A percentile compares a stretch with the other conserved stretches of the same genome.
phyloP scores from a whole-genome alignment of 176 grass and related monocot genomes.

The sorghum (Sorghum bicolor) region DNA sequence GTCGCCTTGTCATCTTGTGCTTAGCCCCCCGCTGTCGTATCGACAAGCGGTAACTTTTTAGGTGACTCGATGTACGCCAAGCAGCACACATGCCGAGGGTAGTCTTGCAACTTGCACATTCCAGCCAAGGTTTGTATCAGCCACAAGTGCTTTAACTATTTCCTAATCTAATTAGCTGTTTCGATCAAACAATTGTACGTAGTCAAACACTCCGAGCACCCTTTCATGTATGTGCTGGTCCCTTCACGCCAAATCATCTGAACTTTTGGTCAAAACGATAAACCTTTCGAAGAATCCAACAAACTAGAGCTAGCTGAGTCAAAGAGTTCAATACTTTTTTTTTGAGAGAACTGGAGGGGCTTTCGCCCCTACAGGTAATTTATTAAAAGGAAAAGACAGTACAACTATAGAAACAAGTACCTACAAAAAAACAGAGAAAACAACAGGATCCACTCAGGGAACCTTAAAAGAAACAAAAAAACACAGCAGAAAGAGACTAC shows the following conservation, averaged over 20 bases:
- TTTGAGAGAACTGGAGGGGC: too few relatives aligned
- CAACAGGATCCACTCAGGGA: too few relatives aligned
- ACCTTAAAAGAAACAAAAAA: too few relatives aligned
- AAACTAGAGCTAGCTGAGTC: background rate
- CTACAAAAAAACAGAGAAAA: too few relatives aligned
- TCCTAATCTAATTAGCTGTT: background rate
- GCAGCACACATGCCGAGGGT: background rate
- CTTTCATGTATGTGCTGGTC: background rate
- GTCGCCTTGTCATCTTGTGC: background rate
- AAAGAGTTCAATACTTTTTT: slow-evolving; percentile 8
- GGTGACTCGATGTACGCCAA: background rate
- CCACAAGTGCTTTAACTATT: background rate
- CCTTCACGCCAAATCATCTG: slow-evolving; percentile 19
- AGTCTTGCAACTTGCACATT: background rate
- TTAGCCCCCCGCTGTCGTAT: background rate
- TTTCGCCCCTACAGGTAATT: too few relatives aligned
- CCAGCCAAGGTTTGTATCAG: background rate
- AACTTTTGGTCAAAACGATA: slow-evolving; percentile 24
- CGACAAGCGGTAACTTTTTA: slow-evolving; percentile 24
- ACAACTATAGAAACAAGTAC: too few relatives aligned
- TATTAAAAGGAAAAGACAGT: too few relatives aligned
- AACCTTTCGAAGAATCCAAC: slow-evolving; percentile 10
- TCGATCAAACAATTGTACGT: background rate
- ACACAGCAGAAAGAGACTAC: too few relatives aligned
- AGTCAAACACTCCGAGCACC: background rate